Evolutionary conservation across 2,329 filamentous ascomycete species (phyloP).

Genomic region (Dissoconium aciculare): DNA sequence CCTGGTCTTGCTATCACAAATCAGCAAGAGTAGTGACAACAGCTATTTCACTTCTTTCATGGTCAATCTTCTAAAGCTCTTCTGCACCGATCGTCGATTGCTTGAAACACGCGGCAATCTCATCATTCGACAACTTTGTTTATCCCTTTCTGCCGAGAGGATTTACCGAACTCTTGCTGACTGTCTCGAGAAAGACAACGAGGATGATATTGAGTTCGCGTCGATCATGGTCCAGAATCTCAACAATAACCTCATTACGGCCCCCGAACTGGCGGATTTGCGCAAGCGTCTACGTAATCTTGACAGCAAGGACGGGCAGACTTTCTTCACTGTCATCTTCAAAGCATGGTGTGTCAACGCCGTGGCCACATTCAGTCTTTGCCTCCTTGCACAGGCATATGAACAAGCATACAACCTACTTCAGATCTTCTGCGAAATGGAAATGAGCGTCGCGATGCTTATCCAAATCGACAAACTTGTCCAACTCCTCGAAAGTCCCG

Average conservation of each 20-base stretch:
- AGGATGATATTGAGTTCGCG: constrained; percentile 87
- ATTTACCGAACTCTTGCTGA: constrained; percentile 94
- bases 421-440: constrained; percentile 93
- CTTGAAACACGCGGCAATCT: constrained; percentile 87
- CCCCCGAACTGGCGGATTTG: constrained; percentile 80
- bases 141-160: constrained; percentile 80
- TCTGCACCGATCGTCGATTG: constrained; percentile 82
- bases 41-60: constrained; percentile 97
- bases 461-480: constrained; percentile 99
- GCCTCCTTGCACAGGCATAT: constrained; percentile 88
- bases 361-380: constrained; percentile 91
- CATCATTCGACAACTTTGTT: constrained; percentile 87
- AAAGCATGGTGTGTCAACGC: constrained; percentile 98
- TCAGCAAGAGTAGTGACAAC: constrained; percentile 90
- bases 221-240: constrained; percentile 99
- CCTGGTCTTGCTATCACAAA: constrained; percentile 82
- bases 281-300: constrained; percentile 80
- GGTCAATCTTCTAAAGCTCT: constrained; percentile 88
- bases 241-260: constrained; percentile 97
- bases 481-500: constrained; percentile 87
- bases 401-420: constrained; percentile 94
- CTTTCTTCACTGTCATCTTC: constrained; percentile 87
- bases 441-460: constrained; percentile 97
- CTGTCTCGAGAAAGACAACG: constrained; percentile 80
- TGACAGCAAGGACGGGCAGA: constrained; percentile 85